These are phyloP conservation scores for Pyrenophora tritici-repentis DNA, from an alignment of 2,329 filamentous ascomycete genomes.

Conservation along the genomic window DNA sequence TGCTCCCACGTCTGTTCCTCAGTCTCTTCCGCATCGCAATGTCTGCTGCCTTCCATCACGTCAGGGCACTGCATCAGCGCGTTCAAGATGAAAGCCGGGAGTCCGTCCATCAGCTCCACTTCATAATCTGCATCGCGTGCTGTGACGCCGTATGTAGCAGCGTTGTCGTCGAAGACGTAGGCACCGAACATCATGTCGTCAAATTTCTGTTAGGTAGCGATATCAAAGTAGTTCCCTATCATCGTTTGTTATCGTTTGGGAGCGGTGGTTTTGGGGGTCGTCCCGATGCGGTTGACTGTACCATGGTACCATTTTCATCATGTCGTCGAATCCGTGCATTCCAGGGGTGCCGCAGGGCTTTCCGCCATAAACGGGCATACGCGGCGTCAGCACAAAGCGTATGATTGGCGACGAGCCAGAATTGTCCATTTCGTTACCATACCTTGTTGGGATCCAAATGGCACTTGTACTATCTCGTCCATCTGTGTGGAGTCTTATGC, in stretches of 20 bases:
- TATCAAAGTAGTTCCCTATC: no score
- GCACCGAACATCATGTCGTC: neutral
- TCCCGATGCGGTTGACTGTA: no score
- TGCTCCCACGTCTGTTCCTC: neutral
- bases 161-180: neutral
- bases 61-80: conserved; percentile 5
- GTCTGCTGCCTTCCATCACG: neutral
- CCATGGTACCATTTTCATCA: no score
- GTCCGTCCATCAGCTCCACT: conserved; percentile 2
- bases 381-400: conserved; percentile 2
- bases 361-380: neutral
- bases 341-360: neutral
- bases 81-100: conserved; percentile 1
- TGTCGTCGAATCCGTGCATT: neutral
- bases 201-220: no score
- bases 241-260: no score
- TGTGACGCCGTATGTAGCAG: neutral
- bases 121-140: conserved; percentile 7
- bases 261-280: no score
- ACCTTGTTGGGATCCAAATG: conserved; percentile 7
- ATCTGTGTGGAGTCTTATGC: neutral
- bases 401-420: no score
- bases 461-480: neutral
- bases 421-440: conserved; percentile 2
- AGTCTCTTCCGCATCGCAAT: neutral